A percentile compares a stretch with the other conserved stretches of the same genome.
Conservation (phyloP, 768 basidiomycete genomes). For the Porpolomopsis calyptriformis region DNA sequence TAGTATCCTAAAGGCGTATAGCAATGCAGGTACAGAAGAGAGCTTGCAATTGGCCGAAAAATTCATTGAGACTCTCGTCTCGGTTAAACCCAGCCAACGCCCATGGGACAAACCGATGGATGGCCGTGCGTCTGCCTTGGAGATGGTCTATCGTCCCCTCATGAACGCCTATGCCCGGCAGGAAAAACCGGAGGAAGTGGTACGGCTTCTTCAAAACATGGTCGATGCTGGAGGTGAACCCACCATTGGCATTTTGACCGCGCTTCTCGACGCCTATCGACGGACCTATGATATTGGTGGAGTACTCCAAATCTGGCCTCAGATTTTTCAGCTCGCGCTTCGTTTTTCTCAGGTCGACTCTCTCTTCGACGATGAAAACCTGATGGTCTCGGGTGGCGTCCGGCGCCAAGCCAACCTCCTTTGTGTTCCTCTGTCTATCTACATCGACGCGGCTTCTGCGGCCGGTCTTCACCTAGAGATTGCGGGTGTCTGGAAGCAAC, state of each 20-base stretch:
- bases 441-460: conserved; percentile 63
- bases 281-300: conserved; percentile 42
- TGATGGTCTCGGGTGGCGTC: conserved; percentile 10
- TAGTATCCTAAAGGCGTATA: conserved; percentile 55
- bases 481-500: conserved; percentile 52
- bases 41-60: conserved; percentile 52
- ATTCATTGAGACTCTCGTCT: conserved; percentile 47
- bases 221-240: conserved; percentile 45
- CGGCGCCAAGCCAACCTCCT: conserved; percentile 42
- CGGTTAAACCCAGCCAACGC: conserved; percentile 21
- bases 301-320: conserved; percentile 56
- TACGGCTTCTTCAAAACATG: conserved; percentile 43
- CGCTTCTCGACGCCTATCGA: conserved; percentile 66
- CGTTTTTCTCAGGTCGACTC: conserved; percentile 26
- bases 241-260: conserved; percentile 47
- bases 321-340: conserved; percentile 50
- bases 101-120: conserved; percentile 30
- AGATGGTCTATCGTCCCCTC: conserved; percentile 52
- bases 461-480: conserved; percentile 53
- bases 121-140: conserved; percentile 34
- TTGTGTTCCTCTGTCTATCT: conserved; percentile 69
- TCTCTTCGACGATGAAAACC: conserved; percentile 20
- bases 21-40: conserved; percentile 35
- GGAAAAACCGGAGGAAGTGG: conserved; percentile 40
- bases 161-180: conserved; percentile 39